These are phyloP conservation scores for Erodium texanum DNA, from an alignment of 441 rosid species.

Conservation along the genomic window DNA sequence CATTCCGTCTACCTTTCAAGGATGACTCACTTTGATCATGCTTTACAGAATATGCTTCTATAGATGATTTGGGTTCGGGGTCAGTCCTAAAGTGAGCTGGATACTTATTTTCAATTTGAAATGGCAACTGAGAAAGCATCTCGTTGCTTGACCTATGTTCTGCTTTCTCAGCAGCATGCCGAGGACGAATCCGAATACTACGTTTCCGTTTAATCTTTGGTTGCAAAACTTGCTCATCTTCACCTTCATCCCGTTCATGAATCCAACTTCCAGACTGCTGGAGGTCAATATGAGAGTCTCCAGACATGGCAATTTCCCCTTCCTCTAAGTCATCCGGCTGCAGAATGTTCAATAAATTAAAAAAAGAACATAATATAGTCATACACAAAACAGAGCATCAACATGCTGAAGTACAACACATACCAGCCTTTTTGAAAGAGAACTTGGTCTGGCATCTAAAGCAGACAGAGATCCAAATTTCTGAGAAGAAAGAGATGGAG, in stretches of 20 bases:
- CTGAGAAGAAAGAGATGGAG: slow-evolving; percentile 75
- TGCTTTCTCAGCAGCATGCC: slow-evolving; percentile 58
- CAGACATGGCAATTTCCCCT: slow-evolving; percentile 91
- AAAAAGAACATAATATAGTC: slow-evolving; percentile 15
- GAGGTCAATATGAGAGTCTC: slow-evolving; percentile 83
- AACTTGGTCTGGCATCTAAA: slow-evolving; percentile 84
- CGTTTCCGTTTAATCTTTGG: slow-evolving; percentile 95
- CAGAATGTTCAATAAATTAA: slow-evolving; percentile 20
- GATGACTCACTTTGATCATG: slow-evolving; percentile 68
- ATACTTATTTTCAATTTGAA: slow-evolving; percentile 52
- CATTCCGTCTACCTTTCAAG: slow-evolving; percentile 47
- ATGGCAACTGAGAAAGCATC: slow-evolving; percentile 31
- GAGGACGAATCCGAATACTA: slow-evolving; percentile 86
- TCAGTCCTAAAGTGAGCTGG: slow-evolving; percentile 55
- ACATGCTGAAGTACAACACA: slow-evolving; percentile 21
- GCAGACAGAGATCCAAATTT: slow-evolving; percentile 98
- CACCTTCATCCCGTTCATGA: slow-evolving; percentile 92
- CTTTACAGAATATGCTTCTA: slow-evolving; percentile 41
- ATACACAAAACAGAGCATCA: slow-evolving; percentile 15
- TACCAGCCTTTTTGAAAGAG: slow-evolving; percentile 77
- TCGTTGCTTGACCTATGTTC: slow-evolving; percentile 53
- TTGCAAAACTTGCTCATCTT: slow-evolving; percentile 96
- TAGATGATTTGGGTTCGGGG: slow-evolving; percentile 33
- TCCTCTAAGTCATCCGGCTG: slow-evolving; percentile 95
- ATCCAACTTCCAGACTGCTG: slow-evolving; percentile 96